Base-by-base conservation (phyloP, 1,284 basidiomycete species). In the Blastosporella zonata region DNA sequence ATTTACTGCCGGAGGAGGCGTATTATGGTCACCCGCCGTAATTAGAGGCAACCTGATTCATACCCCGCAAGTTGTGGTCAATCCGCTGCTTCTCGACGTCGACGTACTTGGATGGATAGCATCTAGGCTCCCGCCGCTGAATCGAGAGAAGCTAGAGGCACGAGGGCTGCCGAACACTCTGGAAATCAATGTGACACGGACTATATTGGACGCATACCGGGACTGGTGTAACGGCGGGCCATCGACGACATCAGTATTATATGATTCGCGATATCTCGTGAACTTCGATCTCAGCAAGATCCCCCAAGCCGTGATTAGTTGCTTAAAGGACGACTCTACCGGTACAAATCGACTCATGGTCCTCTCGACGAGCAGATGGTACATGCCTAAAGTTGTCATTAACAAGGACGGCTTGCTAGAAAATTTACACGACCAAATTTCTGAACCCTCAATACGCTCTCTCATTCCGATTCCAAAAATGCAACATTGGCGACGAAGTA, bases 191-290 rank as follows among this genome's bases (percentile, higher is more conserved):
- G 49, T 75, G 25, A 75, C 76, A 2, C 39, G 61, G 13, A 46
- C 17, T 15, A 50, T 82, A 5, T 43, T 47, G 8, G 39, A 60
- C 5, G 54, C 48, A n/a, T 47, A 54, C 22, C 27, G 46, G 9
- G 43, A 34, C 6, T 61, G 61, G 58, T 42, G 47, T 13, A 50
- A 47, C 21, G 55, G 59, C 18, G 57, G 34, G 25, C 53, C 49
- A 20, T 34, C 58, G 2, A 43, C 53, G 2, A 25, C 73, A n/a
- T 64, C 73, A n/a, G 43, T 79, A 15, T 63, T 85, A 15, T 84
- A 75, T 55, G 84, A 87, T 60, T 70, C 70, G 54, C 78, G 85
- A 6, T 87, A 82, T 59, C 57, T 77, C 2, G 43, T 87, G 34
- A 60, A 57, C 13, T 68, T 87, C 52, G 48, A 74, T 50, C 57